phyloP scores from a whole-genome alignment of 805 yeast species.

The Sporopachydermia quercuum region DNA sequence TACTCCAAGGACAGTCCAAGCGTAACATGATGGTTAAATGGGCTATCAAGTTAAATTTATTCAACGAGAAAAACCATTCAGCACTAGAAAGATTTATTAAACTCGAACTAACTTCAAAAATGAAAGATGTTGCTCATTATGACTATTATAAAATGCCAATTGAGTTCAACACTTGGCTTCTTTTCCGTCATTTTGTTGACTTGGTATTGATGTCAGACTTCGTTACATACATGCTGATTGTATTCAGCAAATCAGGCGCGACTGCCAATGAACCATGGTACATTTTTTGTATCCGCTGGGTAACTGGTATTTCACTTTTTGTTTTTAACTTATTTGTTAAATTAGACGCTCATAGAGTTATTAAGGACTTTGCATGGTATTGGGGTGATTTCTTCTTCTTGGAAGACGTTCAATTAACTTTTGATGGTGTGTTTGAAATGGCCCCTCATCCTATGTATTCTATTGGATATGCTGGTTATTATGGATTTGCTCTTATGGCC shows the following conservation, averaged over 20 bases:
- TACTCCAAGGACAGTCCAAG: constrained; percentile 53
- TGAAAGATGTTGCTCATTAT: constrained; percentile 23
- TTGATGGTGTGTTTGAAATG: constrained; percentile 81
- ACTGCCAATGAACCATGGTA: constrained; percentile 23
- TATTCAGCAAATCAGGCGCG: constrained; percentile 22
- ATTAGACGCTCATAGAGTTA: constrained; percentile 75
- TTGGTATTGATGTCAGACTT: constrained; percentile 77
- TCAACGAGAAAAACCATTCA: constrained; percentile 19
- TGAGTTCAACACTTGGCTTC: constrained; percentile 73
- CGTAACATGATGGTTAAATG: constrained; percentile 35
- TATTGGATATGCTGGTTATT: constrained; percentile 76
- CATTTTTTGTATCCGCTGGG: constrained; percentile 34
- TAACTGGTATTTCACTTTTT: constrained; percentile 45
- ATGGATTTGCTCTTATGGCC: constrained; percentile 67
- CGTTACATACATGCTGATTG: constrained; percentile 54
- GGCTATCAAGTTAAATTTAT: constrained; percentile 32
- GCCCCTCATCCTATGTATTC: constrained; percentile 92
- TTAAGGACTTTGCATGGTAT: constrained; percentile 86
- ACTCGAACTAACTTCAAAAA: constrained; percentile 31
- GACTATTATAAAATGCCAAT: constrained; percentile 34
- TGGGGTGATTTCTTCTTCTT: constrained; percentile 90
- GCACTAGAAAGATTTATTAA: constrained; percentile 27
- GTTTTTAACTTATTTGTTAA: constrained; percentile 75
- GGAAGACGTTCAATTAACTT: constrained; percentile 53
- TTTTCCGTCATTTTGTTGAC: constrained; percentile 68